Evolutionary conservation across 768 basidiomycete species (phyloP).

Genomic region (Phaffia tasmanica): DNA sequence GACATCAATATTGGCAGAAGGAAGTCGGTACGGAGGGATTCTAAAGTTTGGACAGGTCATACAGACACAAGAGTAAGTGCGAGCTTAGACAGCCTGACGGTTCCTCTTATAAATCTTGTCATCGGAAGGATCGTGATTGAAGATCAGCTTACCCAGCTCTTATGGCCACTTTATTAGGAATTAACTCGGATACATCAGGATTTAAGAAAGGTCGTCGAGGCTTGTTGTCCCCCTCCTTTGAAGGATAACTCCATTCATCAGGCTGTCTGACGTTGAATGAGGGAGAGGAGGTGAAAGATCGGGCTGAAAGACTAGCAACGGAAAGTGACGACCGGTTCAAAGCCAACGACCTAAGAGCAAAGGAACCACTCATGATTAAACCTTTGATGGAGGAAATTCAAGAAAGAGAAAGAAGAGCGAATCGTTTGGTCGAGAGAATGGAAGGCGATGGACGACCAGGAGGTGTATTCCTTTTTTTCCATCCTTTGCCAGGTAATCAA

Average conservation of each 20-base stretch:
- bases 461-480: too few species aligned
- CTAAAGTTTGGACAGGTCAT: not conserved
- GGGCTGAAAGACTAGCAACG: conserved; percentile 2
- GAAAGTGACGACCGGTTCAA: not conserved
- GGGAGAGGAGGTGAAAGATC: conserved; percentile 3
- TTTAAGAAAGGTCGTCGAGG: conserved; percentile 25
- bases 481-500: too few species aligned
- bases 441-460: too few species aligned
- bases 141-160: conserved; percentile 14
- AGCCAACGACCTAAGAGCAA: not conserved
- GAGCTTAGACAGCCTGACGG: not conserved
- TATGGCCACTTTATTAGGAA: conserved; percentile 22
- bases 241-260: conserved; percentile 25
- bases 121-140: not conserved
- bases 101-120: not conserved
- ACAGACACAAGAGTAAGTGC: not conserved
- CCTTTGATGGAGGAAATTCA: not conserved
- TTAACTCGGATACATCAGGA: conserved; percentile 16
- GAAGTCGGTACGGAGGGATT: conserved; percentile 17
- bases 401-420: not conserved
- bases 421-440: too few species aligned
- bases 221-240: conserved; percentile 21
- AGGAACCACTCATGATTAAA: conserved; percentile 2
- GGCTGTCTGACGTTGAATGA: conserved; percentile 6
- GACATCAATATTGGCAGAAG: conserved; percentile 19